Conservation (phyloP, 306 rosid species). For the Sphenostylis stenocarpa region DNA sequence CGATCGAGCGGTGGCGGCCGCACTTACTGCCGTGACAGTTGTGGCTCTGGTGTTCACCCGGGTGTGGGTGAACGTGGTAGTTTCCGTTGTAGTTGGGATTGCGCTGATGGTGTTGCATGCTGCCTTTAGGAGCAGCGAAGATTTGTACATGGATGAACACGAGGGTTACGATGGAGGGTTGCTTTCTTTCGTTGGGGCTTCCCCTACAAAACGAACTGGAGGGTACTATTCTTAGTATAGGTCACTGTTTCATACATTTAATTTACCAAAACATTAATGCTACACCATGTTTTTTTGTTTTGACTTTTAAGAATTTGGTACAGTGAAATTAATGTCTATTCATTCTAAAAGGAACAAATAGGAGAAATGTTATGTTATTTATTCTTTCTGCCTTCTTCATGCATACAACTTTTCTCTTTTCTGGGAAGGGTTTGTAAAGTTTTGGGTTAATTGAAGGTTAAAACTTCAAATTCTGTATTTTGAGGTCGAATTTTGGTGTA, state of each 20-base stretch:
- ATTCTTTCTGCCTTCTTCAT: neutral
- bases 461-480: neutral
- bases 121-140: conserved; percentile 52
- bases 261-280: neutral
- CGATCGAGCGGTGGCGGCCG: conserved; percentile 46
- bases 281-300: neutral
- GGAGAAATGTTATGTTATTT: neutral
- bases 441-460: neutral
- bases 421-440: neutral
- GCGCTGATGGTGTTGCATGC: conserved; percentile 53
- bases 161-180: conserved; percentile 61
- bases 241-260: neutral
- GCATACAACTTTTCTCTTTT: neutral
- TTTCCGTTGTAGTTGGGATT: conserved; percentile 46
- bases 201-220: conserved; percentile 44
- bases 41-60: conserved; percentile 47
- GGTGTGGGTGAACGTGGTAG: conserved; percentile 58
- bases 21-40: conserved; percentile 50
- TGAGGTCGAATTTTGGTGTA: neutral
- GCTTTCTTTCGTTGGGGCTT: conserved; percentile 57
- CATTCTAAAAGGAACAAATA: neutral
- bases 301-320: conserved; percentile 13
- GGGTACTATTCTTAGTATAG: conserved; percentile 39
- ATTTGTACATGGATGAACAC: conserved; percentile 56
- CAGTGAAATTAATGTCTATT: neutral